Base-by-base conservation (phyloP, 2,329 filamentous ascomycete species). In the Ploettnerulaceae sp. region DNA sequence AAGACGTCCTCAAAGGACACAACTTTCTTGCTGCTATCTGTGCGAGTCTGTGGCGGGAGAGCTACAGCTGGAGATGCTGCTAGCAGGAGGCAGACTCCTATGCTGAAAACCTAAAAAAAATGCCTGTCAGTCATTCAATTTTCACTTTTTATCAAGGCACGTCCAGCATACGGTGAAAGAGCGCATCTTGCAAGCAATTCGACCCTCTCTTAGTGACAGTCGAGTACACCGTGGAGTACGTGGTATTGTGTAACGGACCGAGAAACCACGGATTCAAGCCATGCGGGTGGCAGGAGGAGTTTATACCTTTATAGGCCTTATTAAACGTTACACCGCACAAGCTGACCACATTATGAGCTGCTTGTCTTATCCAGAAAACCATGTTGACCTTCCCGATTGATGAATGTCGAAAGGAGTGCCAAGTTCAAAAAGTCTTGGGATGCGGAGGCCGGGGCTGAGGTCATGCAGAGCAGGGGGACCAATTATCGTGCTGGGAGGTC, bases 1-100 rank as follows among this genome's bases (percentile, higher is more conserved):
- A 61, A 54, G 17, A 45, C 51, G 32, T 62, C 59, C 12, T 52
- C 54, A 14, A 59, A 57, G 7, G 53, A 51, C 14, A 58, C 43
- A n/a, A 60, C 46, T 32, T 57, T 61, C 42, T 56, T 57, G 36
- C 25, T n/a, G n/a, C 21, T 24, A 11, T 29, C 25, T 33, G 25
- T 26, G 22, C 32, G 41, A 5, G 41, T 21, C 21, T 45, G 32
- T 11, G 41, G 41, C 8, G 43, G 35, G 4, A 39, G 25, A 12
- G 34, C 43, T 2, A 24, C n/a, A 21, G 26, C 28, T 3, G 31
- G 22, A 14, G 25, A 17, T 15, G 42, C n/a, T n/a, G n/a, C 32
- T 15, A 45, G 32, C 7, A 46, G 26, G 14, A 46, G 28, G 18
- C 24, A 32, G 6, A 39, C 24, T 25, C 25, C 43, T 11, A 28